Evolutionary conservation across 352 stramenopile species (phyloP), one percentile per base, ranked within the genome.

Genomic region (Phytopythium delawarense): DNA sequence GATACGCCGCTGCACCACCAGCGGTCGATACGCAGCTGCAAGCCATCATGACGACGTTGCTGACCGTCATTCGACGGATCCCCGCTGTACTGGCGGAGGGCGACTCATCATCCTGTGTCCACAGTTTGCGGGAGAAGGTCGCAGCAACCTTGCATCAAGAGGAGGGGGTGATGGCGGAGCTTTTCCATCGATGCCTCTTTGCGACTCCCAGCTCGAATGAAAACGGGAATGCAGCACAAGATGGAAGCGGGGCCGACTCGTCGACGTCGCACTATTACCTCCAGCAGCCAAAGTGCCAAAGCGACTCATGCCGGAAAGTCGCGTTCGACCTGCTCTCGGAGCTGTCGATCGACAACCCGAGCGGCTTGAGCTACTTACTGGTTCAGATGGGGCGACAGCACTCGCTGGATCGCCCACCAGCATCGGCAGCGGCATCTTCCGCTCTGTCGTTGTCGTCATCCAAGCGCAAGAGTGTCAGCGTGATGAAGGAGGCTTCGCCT

Each of bases 251-350:
- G 7, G 54, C 35, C 20, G 56, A 67, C 23, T 66, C 64, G 53
- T 64, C 72, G 28, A 87, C 78, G 7, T 83, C 79, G 4, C 81
- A 89, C 34, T 91, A 90, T 42, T 92, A 87, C 62, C 64, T 94
- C 12, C 83, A 81, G 37, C 81, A 93, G 53, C 84, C 85, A 0
- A 96, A 92, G 58, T 96, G 87, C 40, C 83, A 78, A n/a, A 92
- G 78, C 58, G 79, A 91, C 25, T 80, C 76, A 1, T 91, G 79
- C 42, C 74, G 87, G 46, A 75, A 84, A 15, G 61, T 93, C 53
- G 85, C 87, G 11, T 96, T 94, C 69, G 79, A 90, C 13, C 67
- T 96, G n/a, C 65, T 96, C 13, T 63, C 66, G 16, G 81, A 92
- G 53, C 65, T 94, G 16, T 89, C 71, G 1, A 68, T 76, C 23